Evolutionary conservation across 495 filamentous ascomycete species (phyloP).

Genomic region (Lineolata rhizophorae): DNA sequence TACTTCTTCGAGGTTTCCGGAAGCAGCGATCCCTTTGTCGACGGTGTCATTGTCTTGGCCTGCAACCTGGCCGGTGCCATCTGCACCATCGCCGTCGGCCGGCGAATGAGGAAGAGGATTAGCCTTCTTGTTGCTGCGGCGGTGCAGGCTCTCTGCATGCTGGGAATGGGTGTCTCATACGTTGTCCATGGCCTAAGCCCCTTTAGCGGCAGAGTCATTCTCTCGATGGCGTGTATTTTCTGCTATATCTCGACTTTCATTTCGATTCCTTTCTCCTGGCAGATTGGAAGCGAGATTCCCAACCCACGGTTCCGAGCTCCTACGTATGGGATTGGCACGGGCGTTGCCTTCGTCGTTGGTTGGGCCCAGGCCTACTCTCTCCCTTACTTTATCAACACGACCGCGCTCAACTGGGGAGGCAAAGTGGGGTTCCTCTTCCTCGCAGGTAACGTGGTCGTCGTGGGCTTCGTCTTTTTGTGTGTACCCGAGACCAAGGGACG

Average conservation of each 20-base stretch:
- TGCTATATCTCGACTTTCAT: constrained; percentile 6
- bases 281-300: constrained; percentile 9
- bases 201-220: too few species aligned
- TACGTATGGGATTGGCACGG: constrained; percentile 27
- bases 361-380: constrained; percentile 21
- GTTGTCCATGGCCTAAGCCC: too few species aligned
- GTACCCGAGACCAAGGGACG: too few species aligned
- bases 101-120: too few species aligned
- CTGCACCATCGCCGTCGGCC: too few species aligned
- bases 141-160: too few species aligned
- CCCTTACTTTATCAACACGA: constrained; percentile 28
- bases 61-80: too few species aligned
- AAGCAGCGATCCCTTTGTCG: background rate
- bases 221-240: constrained; percentile 6
- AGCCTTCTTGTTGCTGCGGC: too few species aligned
- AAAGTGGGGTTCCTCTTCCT: constrained; percentile 31
- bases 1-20: background rate
- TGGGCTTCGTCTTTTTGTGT: too few species aligned
- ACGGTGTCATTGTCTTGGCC: background rate
- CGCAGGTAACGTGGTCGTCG: constrained; percentile 8
- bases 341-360: constrained; percentile 22
- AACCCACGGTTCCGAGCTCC: constrained; percentile 26
- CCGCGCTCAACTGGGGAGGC: constrained; percentile 24
- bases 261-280: constrained; percentile 4
- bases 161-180: too few species aligned